These are phyloP conservation scores for Candida glucosophila DNA, from an alignment of 1,139 yeast genomes.

Conservation along the genomic window DNA sequence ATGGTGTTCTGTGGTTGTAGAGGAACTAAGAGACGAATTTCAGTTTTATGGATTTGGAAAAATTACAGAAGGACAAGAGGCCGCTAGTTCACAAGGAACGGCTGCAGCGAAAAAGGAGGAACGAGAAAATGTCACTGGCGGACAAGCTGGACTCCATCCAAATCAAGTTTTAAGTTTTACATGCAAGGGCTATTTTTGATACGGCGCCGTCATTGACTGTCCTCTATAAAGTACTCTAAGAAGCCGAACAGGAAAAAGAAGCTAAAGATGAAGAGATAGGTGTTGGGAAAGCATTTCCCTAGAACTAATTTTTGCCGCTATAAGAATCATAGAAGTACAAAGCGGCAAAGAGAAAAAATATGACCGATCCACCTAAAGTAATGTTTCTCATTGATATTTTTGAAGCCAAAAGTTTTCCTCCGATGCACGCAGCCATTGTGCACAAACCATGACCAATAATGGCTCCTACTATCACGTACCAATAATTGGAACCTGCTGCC, in stretches of 20 bases:
- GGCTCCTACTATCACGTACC: constrained; percentile 86
- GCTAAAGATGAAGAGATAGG: not conserved
- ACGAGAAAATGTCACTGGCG: constrained; percentile 21
- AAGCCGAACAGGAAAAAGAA: not conserved
- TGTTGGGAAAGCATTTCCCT: not conserved
- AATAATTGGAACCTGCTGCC: constrained; percentile 95
- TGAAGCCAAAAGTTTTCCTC: constrained; percentile 85
- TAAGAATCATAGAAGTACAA: constrained; percentile 69
- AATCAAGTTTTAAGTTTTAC: constrained; percentile 33
- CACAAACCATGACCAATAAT: constrained; percentile 87
- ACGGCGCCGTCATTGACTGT: constrained; percentile 1
- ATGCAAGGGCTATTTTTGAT: constrained; percentile 26
- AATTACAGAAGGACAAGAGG: constrained; percentile 33
- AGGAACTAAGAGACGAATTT: constrained; percentile 45
- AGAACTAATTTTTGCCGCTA: constrained; percentile 9
- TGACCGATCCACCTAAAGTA: constrained; percentile 82
- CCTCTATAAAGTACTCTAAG: constrained; percentile 1
- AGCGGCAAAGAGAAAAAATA: constrained; percentile 75
- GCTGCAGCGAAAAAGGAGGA: constrained; percentile 21
- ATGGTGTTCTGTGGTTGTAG: constrained; percentile 53
- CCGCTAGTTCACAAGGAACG: constrained; percentile 35
- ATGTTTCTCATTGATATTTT: constrained; percentile 87
- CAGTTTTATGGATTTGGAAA: constrained; percentile 57
- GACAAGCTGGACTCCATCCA: constrained; percentile 24
- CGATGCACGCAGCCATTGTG: constrained; percentile 85